Evolutionary conservation across 116 monocot genomes (phyloP).

Genomic region (Dioscorea cayenensis): DNA sequence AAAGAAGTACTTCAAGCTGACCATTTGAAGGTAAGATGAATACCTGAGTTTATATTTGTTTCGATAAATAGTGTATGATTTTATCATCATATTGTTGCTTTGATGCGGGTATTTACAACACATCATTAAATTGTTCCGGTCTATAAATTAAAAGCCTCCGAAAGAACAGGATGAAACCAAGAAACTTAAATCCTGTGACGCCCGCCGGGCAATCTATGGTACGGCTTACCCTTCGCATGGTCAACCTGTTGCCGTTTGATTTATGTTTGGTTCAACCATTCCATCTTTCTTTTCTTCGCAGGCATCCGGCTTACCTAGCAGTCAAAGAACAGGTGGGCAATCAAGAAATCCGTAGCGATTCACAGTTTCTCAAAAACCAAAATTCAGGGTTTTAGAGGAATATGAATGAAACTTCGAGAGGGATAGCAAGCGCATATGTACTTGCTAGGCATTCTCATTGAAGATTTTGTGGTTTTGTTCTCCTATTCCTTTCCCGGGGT

Average conservation of each 20-base stretch:
- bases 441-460: too few relatives aligned
- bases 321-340: conserved; percentile 19
- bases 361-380: too few relatives aligned
- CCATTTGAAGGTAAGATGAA: conserved; percentile 77
- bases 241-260: background rate
- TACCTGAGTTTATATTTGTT: background rate
- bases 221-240: background rate
- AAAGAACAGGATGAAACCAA: conserved; percentile 84
- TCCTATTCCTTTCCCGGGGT: too few relatives aligned
- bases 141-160: conserved; percentile 75
- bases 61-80: background rate
- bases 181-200: conserved; percentile 71
- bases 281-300: conserved; percentile 25
- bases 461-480: too few relatives aligned
- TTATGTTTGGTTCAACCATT: background rate
- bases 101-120: conserved; percentile 81
- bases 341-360: too few relatives aligned
- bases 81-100: background rate
- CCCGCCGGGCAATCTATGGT: too few relatives aligned
- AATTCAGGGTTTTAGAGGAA: too few relatives aligned
- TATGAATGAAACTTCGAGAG: too few relatives aligned
- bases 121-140: conserved; percentile 99
- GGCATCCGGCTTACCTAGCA: conserved; percentile 33
- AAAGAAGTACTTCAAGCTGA: conserved; percentile 92
- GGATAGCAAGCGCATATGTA: too few relatives aligned